Conservation (phyloP, 1,139 yeast genomes). For the Hansenula lynferdii region DNA sequence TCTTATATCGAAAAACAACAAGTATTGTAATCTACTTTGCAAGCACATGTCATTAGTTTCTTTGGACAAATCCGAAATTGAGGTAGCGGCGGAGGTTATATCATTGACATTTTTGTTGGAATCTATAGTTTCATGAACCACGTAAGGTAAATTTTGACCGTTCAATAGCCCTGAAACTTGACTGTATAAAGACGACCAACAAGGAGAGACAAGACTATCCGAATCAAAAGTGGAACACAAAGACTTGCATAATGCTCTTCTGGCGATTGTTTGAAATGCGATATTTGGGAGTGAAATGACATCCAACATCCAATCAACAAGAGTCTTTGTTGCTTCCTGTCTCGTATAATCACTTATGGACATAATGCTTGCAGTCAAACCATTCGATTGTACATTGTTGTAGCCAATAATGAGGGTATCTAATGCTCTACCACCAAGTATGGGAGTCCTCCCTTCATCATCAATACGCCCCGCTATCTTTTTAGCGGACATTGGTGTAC, state of each 20-base stretch:
- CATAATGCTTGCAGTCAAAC: slow-evolving; percentile 52
- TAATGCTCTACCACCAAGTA: slow-evolving; percentile 19
- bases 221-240: slow-evolving; percentile 14
- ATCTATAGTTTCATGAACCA: slow-evolving; percentile 26
- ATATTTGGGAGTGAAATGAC: slow-evolving; percentile 32
- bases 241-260: slow-evolving; percentile 26
- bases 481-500: slow-evolving; percentile 5
- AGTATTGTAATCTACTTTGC: slow-evolving; percentile 45
- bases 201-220: slow-evolving; percentile 12
- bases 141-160: slow-evolving; percentile 2
- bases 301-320: slow-evolving; percentile 46
- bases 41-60: slow-evolving; percentile 26
- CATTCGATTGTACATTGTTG: slow-evolving; percentile 38
- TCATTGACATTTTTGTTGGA: slow-evolving; percentile 26
- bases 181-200: slow-evolving; percentile 22
- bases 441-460: slow-evolving; percentile 30
- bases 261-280: slow-evolving; percentile 29
- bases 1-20: slow-evolving; percentile 54
- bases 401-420: slow-evolving; percentile 25
- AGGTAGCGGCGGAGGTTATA: background rate
- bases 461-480: slow-evolving; percentile 27
- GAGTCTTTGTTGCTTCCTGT: slow-evolving; percentile 38
- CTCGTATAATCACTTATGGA: slow-evolving; percentile 43
- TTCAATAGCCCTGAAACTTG: slow-evolving; percentile 24
- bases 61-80: slow-evolving; percentile 7